Evolutionary conservation across 805 yeast species (phyloP).

Genomic region (Candida tammaniensis): DNA sequence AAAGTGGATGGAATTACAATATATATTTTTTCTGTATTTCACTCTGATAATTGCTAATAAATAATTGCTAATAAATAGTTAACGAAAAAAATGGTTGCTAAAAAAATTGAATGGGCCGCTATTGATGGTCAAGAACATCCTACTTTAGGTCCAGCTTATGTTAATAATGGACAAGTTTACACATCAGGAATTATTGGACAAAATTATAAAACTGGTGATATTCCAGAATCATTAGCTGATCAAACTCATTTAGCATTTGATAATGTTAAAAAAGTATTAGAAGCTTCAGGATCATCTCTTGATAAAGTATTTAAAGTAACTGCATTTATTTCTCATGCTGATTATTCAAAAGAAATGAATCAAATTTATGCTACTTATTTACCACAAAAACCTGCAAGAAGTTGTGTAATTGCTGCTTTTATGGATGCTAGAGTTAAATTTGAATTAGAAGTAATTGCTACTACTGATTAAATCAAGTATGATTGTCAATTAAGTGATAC

Average conservation of each 20-base stretch:
- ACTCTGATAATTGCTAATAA: too few species aligned
- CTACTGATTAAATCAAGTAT: constrained; percentile 30
- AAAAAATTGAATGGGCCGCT: constrained; percentile 24
- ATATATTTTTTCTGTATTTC: too few species aligned
- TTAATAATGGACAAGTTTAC: constrained; percentile 31
- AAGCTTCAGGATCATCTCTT: constrained; percentile 43
- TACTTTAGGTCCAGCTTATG: constrained; percentile 28
- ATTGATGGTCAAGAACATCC: constrained; percentile 30
- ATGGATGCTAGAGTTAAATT: constrained; percentile 49
- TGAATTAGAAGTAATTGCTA: constrained; percentile 51
- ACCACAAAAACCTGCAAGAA: constrained; percentile 51
- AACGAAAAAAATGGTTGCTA: constrained; percentile 16
- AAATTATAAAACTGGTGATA: constrained; percentile 36
- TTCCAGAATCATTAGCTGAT: constrained; percentile 40
- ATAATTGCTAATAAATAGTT: too few species aligned
- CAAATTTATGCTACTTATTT: constrained; percentile 45
- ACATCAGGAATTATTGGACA: constrained; percentile 50
- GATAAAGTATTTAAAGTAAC: constrained; percentile 49
- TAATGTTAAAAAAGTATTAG: constrained; percentile 41
- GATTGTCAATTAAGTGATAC: too few species aligned
- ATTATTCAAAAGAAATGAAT: constrained; percentile 43
- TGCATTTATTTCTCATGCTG: constrained; percentile 44
- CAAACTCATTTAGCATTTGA: constrained; percentile 47
- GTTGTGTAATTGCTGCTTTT: constrained; percentile 50
- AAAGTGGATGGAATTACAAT: too few species aligned